These are phyloP conservation scores for Candida insectorum DNA, from an alignment of 805 yeast genomes.

Conservation along the genomic window DNA sequence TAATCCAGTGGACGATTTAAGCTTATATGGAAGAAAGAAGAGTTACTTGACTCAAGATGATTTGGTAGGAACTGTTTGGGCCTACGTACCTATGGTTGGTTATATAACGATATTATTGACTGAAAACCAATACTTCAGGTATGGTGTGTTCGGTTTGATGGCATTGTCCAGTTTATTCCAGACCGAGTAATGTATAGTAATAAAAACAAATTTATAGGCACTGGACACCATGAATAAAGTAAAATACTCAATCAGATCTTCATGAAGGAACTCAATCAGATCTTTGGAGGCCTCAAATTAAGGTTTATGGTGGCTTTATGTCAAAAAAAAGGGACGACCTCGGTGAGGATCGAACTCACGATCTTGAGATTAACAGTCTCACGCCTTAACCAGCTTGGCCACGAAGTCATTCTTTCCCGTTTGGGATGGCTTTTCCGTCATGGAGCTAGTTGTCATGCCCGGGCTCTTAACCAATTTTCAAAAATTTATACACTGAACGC, in stretches of 20 bases:
- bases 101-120: slow-evolving; percentile 88
- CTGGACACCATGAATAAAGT: background rate
- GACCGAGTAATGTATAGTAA: slow-evolving; percentile 20
- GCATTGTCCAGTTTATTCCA: slow-evolving; percentile 64
- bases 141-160: slow-evolving; percentile 69
- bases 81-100: slow-evolving; percentile 84
- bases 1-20: slow-evolving; percentile 86
- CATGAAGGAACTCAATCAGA: background rate
- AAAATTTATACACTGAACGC: too few species aligned
- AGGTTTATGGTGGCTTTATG: too few species aligned
- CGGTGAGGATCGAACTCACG: slow-evolving; percentile 19
- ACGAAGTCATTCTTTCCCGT: slow-evolving; percentile 10
- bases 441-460: too few species aligned
- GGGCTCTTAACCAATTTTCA: too few species aligned
- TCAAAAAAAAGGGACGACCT: slow-evolving; percentile 10
- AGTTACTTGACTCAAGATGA: slow-evolving; percentile 78
- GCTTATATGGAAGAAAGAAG: slow-evolving; percentile 75
- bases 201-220: too few species aligned
- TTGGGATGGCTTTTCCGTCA: background rate
- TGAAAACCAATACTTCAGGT: slow-evolving; percentile 82
- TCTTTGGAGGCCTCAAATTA: too few species aligned
- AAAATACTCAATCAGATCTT: background rate
- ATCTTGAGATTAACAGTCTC: slow-evolving; percentile 18
- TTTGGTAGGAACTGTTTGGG: slow-evolving; percentile 88
- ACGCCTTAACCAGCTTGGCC: slow-evolving; percentile 20